Evolutionary conservation across 805 yeast species (phyloP), one percentile per base, ranked within the genome.

Genomic region (Candida chilensis): DNA sequence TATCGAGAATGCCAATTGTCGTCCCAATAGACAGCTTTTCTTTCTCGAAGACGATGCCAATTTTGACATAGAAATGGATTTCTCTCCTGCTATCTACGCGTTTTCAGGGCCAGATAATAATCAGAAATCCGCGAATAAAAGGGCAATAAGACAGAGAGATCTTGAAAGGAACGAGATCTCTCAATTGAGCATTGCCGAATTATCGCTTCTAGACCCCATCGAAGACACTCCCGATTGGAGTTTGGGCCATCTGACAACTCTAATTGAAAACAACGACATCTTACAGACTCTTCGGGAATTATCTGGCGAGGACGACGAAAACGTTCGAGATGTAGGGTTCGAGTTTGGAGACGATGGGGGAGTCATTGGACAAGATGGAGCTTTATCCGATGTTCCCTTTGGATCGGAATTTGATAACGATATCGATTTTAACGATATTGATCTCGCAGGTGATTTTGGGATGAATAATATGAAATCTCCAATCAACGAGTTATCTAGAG

Each of bases 121-220:
- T n/a, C n/a, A n/a, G n/a, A n/a, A 18, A 22, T 16, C 7, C 29
- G 26, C 15, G 13, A 22, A n/a, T 7, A 7, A 22, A 22, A 22
- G 25, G 12, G 27, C 14, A 10, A 14, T 24, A 21, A 11, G 29
- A 20, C 30, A 29, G 4, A 21, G 32, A 9, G 52, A 45, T 29
- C 8, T 41, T 22, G 35, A 34, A 6, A 22, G 11, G 6, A 22
- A 22, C 25, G 13, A 22, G 15, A 11, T 22, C n/a, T 22, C 25
- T 6, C 13, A n/a, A n/a, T 11, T 22, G n/a, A n/a, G n/a, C n/a
- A n/a, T n/a, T n/a, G n/a, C n/a, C n/a, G n/a, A n/a, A n/a, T n/a
- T n/a, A n/a, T n/a, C n/a, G n/a, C n/a, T n/a, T n/a, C n/a, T n/a
- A n/a, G n/a, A n/a, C n/a, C n/a, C n/a, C n/a, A n/a, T n/a, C n/a